Evolutionary conservation across 345 rosid genomes (phyloP).

Genomic region (Citrus australasica): DNA sequence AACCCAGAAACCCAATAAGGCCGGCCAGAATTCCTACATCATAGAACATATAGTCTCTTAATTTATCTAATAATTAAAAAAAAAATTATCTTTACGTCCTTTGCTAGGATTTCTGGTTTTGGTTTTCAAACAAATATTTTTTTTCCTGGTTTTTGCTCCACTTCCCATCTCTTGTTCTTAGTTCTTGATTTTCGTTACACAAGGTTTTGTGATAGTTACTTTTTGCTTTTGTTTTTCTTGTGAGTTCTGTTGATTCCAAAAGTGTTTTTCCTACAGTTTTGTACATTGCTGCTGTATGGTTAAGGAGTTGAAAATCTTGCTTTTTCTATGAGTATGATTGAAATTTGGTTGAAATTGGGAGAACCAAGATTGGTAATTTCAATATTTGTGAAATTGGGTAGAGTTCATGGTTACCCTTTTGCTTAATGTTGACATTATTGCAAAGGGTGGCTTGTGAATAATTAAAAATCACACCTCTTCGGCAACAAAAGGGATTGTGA

Average conservation of each 20-base stretch:
- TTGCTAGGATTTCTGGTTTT: conserved; percentile 23
- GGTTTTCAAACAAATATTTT: background rate
- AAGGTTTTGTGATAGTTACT: background rate
- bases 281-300: background rate
- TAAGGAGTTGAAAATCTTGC: background rate
- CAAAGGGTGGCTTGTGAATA: conserved; percentile 9
- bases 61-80: no score
- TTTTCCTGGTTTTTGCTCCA: background rate
- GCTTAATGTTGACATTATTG: conserved; percentile 13
- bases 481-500: background rate
- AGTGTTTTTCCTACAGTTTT: background rate
- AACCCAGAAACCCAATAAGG: conserved; percentile 9
- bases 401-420: conserved; percentile 10
- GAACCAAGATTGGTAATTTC: conserved; percentile 3
- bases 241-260: background rate
- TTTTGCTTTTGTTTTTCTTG: background rate
- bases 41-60: background rate
- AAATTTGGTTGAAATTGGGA: background rate
- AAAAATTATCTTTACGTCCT: background rate
- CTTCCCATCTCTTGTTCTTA: background rate
- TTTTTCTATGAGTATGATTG: background rate
- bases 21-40: conserved; percentile 19
- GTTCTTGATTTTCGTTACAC: background rate
- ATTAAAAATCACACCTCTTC: conserved; percentile 3
- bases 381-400: background rate